Evolutionary conservation across 371 early-diverging fungal species (phyloP).

Genomic region (Syncephalastrum racemosum): DNA sequence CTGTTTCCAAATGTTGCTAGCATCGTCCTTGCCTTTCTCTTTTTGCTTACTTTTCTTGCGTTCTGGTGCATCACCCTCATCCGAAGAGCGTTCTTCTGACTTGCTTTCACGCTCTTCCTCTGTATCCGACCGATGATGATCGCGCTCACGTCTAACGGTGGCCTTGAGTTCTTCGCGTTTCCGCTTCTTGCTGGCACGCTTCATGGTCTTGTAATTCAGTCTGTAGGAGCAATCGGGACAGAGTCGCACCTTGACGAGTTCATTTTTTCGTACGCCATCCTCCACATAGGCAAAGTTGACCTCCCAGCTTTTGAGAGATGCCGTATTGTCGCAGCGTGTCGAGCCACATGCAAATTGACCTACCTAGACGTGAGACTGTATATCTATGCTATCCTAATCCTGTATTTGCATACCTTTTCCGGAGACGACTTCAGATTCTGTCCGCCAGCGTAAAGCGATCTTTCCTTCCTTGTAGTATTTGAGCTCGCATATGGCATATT

Average conservation of each 20-base stretch:
- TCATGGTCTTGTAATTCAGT: slow-evolving; percentile 40
- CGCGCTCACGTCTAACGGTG: slow-evolving; percentile 4
- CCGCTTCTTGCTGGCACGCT: slow-evolving; percentile 23
- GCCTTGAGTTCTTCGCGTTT: slow-evolving; percentile 6
- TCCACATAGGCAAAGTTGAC: slow-evolving; percentile 85
- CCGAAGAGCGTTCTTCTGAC: background rate
- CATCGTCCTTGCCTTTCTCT: background rate
- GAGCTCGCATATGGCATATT: slow-evolving; percentile 81
- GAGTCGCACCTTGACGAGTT: slow-evolving; percentile 78
- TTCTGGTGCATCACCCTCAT: slow-evolving; percentile 2
- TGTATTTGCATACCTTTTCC: slow-evolving; percentile 68
- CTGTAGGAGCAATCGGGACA: slow-evolving; percentile 67
- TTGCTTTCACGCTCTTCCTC: slow-evolving; percentile 7
- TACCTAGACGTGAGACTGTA: background rate
- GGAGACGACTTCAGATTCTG: slow-evolving; percentile 69
- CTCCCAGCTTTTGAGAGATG: slow-evolving; percentile 74
- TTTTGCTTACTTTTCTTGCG: slow-evolving; percentile 4
- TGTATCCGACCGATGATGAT: slow-evolving; percentile 6
- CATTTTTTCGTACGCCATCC: slow-evolving; percentile 69
- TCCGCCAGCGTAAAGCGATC: slow-evolving; percentile 85
- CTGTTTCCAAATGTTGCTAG: slow-evolving; percentile 36
- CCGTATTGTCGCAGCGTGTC: slow-evolving; percentile 49
- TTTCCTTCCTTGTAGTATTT: slow-evolving; percentile 73
- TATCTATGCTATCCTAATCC: background rate
- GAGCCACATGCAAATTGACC: slow-evolving; percentile 76